Evolutionary conservation across 345 rosid genomes (phyloP), one percentile per base, ranked within the genome.

Genomic region (Populus tremula): DNA sequence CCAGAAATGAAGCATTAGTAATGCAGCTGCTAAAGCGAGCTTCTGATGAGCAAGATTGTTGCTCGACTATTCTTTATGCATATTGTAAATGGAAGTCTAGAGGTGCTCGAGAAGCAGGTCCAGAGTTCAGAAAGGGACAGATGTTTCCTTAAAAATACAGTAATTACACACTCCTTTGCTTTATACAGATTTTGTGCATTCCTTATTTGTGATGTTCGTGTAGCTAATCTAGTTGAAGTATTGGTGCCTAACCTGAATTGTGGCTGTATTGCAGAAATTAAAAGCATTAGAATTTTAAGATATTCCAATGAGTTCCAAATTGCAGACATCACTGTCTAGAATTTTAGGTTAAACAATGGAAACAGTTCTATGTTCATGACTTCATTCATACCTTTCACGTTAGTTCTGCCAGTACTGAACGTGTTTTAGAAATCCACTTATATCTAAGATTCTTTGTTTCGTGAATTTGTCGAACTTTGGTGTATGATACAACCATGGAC

Each of bases 121-220:
- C 17, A 39, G 39, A 77, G 43, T 59, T 77, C 74, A 59, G 45
- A 61, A 69, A 54, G 43, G n/a, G 38, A 45, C 25, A 45, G 49
- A 12, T 13, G 21, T 61, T 72, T 70, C 43, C 59, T 18, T 47
- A 56, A 43, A 20, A 77, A n/a, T 43, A 7, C n/a, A 39, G 68
- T 38, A 38, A 25, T 27, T 27, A 27, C 56, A 41, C 17, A 2
- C 67, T 39, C 31, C 64, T 33, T 41, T 61, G 41, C 35, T 13
- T 43, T 41, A 41, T 27, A 27, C n/a, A 70, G 43, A 56, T 18
- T 68, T 21, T 43, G 63, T 59, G 27, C 59, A 29, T 29, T 17
- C 41, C 69, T 17, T 67, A 56, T 27, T 36, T 38, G 33, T 65
- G 47, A 21, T 35, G 50, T 65, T 29, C 71, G 18, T n/a, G 5